A percentile compares a stretch with the other conserved stretches of the same genome.
These are phyloP conservation scores for Pascua guehoae DNA, from an alignment of 1,284 basidiomycete species.

Conservation along the genomic window DNA sequence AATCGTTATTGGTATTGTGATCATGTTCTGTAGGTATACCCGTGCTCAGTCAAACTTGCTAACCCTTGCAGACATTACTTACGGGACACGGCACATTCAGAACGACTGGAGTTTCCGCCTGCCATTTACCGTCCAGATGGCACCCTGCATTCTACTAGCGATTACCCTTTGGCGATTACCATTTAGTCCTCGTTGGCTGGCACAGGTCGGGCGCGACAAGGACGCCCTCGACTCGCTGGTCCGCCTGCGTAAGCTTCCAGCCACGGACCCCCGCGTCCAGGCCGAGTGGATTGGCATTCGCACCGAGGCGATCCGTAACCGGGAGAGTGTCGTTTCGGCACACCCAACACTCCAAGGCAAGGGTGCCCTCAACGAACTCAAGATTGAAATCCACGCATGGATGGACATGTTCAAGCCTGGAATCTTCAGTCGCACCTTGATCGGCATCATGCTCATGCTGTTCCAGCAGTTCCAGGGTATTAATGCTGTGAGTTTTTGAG, in stretches of 20 bases:
- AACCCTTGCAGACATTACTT: conserved; percentile 7
- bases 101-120: conserved; percentile 29
- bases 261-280: conserved; percentile 32
- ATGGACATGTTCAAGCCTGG: conserved; percentile 25
- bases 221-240: conserved; percentile 31
- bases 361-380: conserved; percentile 15
- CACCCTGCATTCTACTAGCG: conserved; percentile 20
- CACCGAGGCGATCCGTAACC: conserved; percentile 30
- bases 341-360: conserved; percentile 19
- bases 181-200: conserved; percentile 61
- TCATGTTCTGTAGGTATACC: conserved; percentile 11
- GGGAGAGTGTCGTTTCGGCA: conserved; percentile 11
- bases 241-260: conserved; percentile 34
- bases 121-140: conserved; percentile 36
- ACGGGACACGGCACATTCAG: conserved; percentile 20
- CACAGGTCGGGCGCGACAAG: conserved; percentile 46
- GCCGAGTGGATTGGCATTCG: conserved; percentile 43
- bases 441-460: conserved; percentile 29
- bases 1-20: conserved; percentile 58
- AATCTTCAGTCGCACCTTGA: conserved; percentile 19
- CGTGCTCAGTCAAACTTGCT: neutral
- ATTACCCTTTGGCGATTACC: conserved; percentile 50
- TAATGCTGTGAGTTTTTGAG: conserved; percentile 18
- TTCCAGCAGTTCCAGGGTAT: conserved; percentile 34
- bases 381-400: conserved; percentile 22